These are phyloP conservation scores for Phytopythium mirpurense DNA, from an alignment of 352 stramenopile genomes.

Conservation along the genomic window DNA sequence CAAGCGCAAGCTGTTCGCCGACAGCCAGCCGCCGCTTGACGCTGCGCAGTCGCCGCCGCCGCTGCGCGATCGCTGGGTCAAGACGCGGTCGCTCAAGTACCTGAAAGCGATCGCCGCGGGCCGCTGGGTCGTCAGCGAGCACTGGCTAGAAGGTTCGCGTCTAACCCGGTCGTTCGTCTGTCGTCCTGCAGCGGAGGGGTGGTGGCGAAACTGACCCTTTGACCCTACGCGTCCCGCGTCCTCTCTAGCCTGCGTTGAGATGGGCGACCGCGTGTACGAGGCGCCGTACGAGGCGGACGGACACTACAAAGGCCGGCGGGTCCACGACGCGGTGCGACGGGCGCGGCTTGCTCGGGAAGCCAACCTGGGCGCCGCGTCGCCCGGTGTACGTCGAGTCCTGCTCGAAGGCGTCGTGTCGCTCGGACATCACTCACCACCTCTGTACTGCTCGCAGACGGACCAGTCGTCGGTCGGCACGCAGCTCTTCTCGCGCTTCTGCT, in stretches of 20 bases:
- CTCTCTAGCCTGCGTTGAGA: conserved; percentile 32
- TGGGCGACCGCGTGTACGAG: conserved; percentile 36
- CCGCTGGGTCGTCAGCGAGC: conserved; percentile 81
- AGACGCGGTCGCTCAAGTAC: conserved; percentile 84
- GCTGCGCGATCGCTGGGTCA: conserved; percentile 48
- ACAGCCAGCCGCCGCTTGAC: conserved; percentile 7
- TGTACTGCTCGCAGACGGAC: conserved; percentile 18
- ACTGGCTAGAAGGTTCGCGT: conserved; percentile 62
- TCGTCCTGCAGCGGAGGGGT: no score
- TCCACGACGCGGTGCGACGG: conserved; percentile 44
- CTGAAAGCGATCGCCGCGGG: conserved; percentile 74
- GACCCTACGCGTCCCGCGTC: not conserved
- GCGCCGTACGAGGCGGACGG: conserved; percentile 51
- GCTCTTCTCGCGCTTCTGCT: conserved; percentile 66
- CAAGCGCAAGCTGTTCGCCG: conserved; percentile 50
- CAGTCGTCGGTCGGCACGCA: conserved; percentile 42
- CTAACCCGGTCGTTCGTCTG: not conserved
- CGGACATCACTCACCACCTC: not conserved
- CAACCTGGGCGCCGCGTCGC: conserved; percentile 20
- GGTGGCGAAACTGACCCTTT: not conserved
- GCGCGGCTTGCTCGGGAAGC: conserved; percentile 37
- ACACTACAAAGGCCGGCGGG: conserved; percentile 47
- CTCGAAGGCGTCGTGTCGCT: not conserved
- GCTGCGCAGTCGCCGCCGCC: conserved; percentile 10
- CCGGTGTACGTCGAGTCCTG: conserved; percentile 16